Percentiles rank a stretch among this genome's conserved stretches.
These are phyloP conservation scores for Houttuynia cordata DNA, from an alignment of 164 flowering plant species.

Conservation along the genomic window DNA sequence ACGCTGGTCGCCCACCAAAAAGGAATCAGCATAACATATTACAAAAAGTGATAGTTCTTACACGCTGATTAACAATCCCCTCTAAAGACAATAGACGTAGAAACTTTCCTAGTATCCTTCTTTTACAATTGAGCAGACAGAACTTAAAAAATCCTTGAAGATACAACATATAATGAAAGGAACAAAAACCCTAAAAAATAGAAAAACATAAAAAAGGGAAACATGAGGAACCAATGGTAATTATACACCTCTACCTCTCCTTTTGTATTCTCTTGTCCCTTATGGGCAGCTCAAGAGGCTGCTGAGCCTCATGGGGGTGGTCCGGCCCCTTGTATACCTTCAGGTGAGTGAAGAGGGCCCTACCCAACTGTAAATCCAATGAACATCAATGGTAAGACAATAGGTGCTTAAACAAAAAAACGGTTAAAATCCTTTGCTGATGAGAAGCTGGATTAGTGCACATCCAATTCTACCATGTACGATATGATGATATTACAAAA, in stretches of 20 bases:
- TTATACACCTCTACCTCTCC: constrained; percentile 17
- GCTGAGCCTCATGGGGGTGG: constrained; percentile 91
- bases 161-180: too few species aligned
- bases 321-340: constrained; percentile 91
- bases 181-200: neutral
- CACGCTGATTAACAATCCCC: too few species aligned
- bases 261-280: constrained; percentile 83
- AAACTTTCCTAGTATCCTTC: too few species aligned
- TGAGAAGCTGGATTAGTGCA: neutral
- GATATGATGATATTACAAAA: too few species aligned
- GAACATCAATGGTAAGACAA: neutral
- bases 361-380: constrained; percentile 74
- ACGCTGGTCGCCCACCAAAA: too few species aligned
- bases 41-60: too few species aligned
- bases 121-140: too few species aligned
- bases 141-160: too few species aligned
- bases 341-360: constrained; percentile 78
- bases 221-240: neutral
- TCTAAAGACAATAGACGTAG: too few species aligned
- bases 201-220: neutral
- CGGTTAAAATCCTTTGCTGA: neutral
- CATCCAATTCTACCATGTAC: too few species aligned
- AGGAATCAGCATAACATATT: too few species aligned
- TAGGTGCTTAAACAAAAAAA: neutral
- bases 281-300: constrained; percentile 76